Percentiles rank a stretch among this genome's conserved stretches.
phyloP scores from a whole-genome alignment of 1,139 yeast species.

The Hyphopichia wangnamkhiaoensis region DNA sequence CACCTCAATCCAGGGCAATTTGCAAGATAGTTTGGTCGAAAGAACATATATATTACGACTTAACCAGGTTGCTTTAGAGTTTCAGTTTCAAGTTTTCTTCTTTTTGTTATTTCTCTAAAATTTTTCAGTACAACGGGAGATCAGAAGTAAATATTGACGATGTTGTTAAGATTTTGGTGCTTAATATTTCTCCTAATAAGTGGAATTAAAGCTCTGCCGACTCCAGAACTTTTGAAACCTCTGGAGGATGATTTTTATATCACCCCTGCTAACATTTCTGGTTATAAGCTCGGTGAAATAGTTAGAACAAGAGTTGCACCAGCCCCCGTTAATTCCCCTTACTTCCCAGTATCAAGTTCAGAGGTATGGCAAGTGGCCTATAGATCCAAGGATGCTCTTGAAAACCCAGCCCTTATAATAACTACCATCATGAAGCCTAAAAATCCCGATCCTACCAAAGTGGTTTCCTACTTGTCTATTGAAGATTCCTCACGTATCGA shows the following conservation, averaged over 20 bases:
- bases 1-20: no score
- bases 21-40: no score
- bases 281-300: constrained; percentile 24
- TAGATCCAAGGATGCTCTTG: constrained; percentile 11
- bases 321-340: constrained; percentile 15
- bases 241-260: constrained; percentile 28
- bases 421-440: constrained; percentile 12
- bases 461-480: constrained; percentile 11
- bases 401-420: constrained; percentile 10
- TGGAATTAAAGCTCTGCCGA: neutral
- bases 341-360: constrained; percentile 10
- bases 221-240: neutral
- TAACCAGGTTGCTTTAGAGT: no score
- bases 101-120: no score
- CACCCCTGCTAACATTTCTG: constrained; percentile 26
- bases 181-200: no score
- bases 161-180: no score
- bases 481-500: constrained; percentile 12
- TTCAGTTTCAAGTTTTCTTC: no score
- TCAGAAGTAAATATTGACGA: no score
- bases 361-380: constrained; percentile 9
- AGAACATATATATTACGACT: no score
- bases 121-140: neutral
- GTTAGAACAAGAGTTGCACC: constrained; percentile 26
- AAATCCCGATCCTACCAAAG: constrained; percentile 9